Evolutionary conservation across 495 filamentous ascomycete genomes (phyloP).

Genomic region (Sphaerosporella brunnea): DNA sequence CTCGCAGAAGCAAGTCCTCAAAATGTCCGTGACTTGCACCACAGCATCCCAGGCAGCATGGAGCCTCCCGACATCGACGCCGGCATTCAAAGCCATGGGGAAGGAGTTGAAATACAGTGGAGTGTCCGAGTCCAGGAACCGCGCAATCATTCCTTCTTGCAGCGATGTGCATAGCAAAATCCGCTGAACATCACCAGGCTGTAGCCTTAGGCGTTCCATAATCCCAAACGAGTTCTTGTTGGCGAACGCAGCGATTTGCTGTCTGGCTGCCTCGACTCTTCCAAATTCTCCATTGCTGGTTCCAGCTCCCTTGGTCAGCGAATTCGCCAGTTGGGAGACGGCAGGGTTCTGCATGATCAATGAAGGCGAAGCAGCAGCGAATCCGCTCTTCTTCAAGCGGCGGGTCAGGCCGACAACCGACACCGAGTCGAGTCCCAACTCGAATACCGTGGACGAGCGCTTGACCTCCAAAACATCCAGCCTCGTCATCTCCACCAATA

Average conservation of each 20-base stretch:
- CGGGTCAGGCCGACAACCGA: slow-evolving; percentile 47
- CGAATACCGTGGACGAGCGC: slow-evolving; percentile 49
- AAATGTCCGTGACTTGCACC: slow-evolving; percentile 35
- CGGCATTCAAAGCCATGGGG: slow-evolving; percentile 33
- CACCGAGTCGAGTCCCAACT: slow-evolving; percentile 69
- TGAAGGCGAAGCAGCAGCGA: slow-evolving; percentile 41
- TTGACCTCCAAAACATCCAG: slow-evolving; percentile 32
- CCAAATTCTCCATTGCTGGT: slow-evolving; percentile 25
- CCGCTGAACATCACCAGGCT: slow-evolving; percentile 38
- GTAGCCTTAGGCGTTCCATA: slow-evolving; percentile 32
- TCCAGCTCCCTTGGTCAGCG: slow-evolving; percentile 11
- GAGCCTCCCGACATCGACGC: slow-evolving; percentile 31
- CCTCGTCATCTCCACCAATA: slow-evolving; percentile 35
- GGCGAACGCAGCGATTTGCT: slow-evolving; percentile 38
- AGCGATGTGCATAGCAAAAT: slow-evolving; percentile 62
- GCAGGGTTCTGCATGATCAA: slow-evolving; percentile 46
- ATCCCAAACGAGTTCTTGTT: slow-evolving; percentile 36
- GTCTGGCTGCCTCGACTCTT: slow-evolving; percentile 29
- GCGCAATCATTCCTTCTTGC: slow-evolving; percentile 63
- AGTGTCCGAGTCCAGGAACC: slow-evolving; percentile 37
- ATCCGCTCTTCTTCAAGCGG: slow-evolving; percentile 28
- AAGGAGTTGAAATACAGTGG: slow-evolving; percentile 57
- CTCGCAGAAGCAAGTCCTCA: slow-evolving; percentile 47
- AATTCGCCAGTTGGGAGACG: slow-evolving; percentile 33
- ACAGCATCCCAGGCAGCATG: slow-evolving; percentile 35